phyloP scores from a whole-genome alignment of 1,284 basidiomycete species.

The Albatrellus sp. region DNA sequence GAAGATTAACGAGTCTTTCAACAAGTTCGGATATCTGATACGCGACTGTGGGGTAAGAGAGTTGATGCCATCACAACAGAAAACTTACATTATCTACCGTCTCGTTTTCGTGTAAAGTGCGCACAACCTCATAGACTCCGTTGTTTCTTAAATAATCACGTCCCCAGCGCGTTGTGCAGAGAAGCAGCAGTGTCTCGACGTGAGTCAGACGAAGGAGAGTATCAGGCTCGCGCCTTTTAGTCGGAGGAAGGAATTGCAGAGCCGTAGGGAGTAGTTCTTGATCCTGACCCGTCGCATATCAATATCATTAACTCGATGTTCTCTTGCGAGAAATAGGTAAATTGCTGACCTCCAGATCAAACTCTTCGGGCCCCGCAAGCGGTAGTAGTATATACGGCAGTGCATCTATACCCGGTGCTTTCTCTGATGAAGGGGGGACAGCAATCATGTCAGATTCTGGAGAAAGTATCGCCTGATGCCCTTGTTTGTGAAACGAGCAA shows the following conservation, averaged over 20 bases:
- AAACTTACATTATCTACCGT: constrained; percentile 57
- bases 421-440: constrained; percentile 40
- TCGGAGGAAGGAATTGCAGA: constrained; percentile 80
- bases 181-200: constrained; percentile 79
- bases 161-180: constrained; percentile 84
- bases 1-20: constrained; percentile 60
- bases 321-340: neutral
- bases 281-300: constrained; percentile 37
- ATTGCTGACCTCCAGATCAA: constrained; percentile 66
- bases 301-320: constrained; percentile 5
- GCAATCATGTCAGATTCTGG: constrained; percentile 38
- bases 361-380: constrained; percentile 89
- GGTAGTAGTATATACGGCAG: constrained; percentile 81
- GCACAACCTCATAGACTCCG: constrained; percentile 83
- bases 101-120: constrained; percentile 75
- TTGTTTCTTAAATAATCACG: constrained; percentile 70
- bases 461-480: constrained; percentile 59
- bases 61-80: neutral
- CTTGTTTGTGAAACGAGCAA: constrained; percentile 58
- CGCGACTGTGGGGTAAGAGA: neutral
- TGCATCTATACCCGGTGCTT: constrained; percentile 71
- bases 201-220: constrained; percentile 71
- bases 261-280: constrained; percentile 79
- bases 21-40: constrained; percentile 40
- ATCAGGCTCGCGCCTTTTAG: constrained; percentile 81